Evolutionary conservation across 306 rosid genomes (phyloP).

Genomic region (cucumber (Cucumis sativus)): Cucumber_9930_V3 NC_026660.2:6328001-6328500

Average conservation of each 20-base stretch:
- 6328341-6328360: not conserved
- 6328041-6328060: not conserved
- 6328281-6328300: not conserved
- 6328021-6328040: not conserved
- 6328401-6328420: not conserved
- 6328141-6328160: conserved; percentile 1
- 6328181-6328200: not conserved
- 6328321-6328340: not conserved
- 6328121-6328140: not conserved
- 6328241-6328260: not conserved
- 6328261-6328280: not conserved
- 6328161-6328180: not conserved
- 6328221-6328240: not conserved
- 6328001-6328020: not conserved
- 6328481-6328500: not conserved
- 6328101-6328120: not conserved
- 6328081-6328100: not conserved
- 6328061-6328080: not conserved
- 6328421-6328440: not conserved
- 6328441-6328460: not conserved
- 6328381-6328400: not conserved
- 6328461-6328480: not conserved
- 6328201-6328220: not conserved
- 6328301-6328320: not conserved
- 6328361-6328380: not conserved